Evolutionary conservation across 2,329 filamentous ascomycete species (phyloP).

Genomic region (Penicillium sp.): DNA sequence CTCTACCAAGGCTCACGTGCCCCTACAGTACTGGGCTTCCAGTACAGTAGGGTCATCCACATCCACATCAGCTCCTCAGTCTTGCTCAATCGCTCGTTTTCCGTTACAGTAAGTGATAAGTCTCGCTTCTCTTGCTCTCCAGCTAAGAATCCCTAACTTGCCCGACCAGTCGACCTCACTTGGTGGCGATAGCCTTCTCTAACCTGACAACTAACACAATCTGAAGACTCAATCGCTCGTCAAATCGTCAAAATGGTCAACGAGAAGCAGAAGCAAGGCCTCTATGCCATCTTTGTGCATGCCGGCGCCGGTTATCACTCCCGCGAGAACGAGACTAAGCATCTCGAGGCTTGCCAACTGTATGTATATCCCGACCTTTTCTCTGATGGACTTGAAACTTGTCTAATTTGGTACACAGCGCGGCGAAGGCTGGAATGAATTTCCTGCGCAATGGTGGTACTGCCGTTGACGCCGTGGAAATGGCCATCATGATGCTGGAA

Average conservation of each 20-base stretch:
- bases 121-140: background rate
- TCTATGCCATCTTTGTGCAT: constrained; percentile 89
- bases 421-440: constrained; percentile 81
- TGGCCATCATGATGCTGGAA: constrained; percentile 84
- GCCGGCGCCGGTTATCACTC: constrained; percentile 96
- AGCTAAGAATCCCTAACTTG: background rate
- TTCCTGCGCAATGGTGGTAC: constrained; percentile 78
- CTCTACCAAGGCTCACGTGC: constrained; percentile 3
- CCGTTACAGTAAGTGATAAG: background rate
- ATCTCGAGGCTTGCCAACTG: constrained; percentile 87
- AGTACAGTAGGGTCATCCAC: constrained; percentile 2
- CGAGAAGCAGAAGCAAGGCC: constrained; percentile 51
- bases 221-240: background rate
- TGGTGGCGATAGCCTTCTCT: background rate
- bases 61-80: background rate
- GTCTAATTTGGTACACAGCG: constrained; percentile 58
- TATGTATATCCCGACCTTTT: constrained; percentile 56
- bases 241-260: constrained; percentile 35
- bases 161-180: background rate
- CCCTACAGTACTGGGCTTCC: constrained; percentile 7
- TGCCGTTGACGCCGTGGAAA: constrained; percentile 87
- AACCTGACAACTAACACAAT: background rate
- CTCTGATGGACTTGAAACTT: background rate
- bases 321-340: constrained; percentile 78
- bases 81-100: background rate